Evolutionary conservation across 106 monocot species (phyloP).

Genomic region (Triglochin maritima): DNA sequence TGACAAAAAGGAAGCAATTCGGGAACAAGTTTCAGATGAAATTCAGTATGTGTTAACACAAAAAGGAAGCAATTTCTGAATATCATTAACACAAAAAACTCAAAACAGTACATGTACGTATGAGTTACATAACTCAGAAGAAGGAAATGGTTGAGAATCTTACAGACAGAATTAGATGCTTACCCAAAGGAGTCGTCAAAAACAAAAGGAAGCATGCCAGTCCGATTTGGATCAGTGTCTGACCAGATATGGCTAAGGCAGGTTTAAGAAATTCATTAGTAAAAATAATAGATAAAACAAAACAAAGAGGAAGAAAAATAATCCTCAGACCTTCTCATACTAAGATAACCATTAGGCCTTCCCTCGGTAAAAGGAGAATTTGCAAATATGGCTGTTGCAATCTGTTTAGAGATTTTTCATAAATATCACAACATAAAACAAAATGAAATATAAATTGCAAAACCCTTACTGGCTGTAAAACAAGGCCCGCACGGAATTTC

Average conservation of each 20-base stretch:
- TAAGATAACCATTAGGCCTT: conserved; percentile 94
- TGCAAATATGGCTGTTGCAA: conserved; percentile 95
- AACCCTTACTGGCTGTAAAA: conserved; percentile 74
- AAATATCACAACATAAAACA: conserved; percentile 5
- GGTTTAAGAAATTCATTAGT: conserved; percentile 5
- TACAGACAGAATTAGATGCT: conserved; percentile 4
- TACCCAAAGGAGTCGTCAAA: conserved; percentile 93
- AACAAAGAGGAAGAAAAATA: conserved; percentile 5
- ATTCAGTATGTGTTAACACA: too few relatives aligned
- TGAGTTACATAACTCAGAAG: background rate
- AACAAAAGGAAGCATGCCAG: conserved; percentile 98
- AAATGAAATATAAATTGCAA: conserved; percentile 2
- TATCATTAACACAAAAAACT: too few relatives aligned
- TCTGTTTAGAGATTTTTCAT: conserved; percentile 31
- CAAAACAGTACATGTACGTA: too few relatives aligned
- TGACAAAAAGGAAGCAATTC: too few relatives aligned
- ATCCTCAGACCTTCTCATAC: conserved; percentile 74
- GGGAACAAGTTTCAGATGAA: too few relatives aligned
- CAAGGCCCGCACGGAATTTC: conserved; percentile 90
- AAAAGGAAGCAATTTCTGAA: too few relatives aligned
- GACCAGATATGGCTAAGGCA: conserved; percentile 86
- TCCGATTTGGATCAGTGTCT: conserved; percentile 79
- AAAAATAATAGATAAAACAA: background rate
- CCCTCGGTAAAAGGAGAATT: conserved; percentile 99
- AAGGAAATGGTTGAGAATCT: background rate